phyloP scores from a whole-genome alignment of 73 alveolate species.

The Paramecium octaurelia region DNA sequence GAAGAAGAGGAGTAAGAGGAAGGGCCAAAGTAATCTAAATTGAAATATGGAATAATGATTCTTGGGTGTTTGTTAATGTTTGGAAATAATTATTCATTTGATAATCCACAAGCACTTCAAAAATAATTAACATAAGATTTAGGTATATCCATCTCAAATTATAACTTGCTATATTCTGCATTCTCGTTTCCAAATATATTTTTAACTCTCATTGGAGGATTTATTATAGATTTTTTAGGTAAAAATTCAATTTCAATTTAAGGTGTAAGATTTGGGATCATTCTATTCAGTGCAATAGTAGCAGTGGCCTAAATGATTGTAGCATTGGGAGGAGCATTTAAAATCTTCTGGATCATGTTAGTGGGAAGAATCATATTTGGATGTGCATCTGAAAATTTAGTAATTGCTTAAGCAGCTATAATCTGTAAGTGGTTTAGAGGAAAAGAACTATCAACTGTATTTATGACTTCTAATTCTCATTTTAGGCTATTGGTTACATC shows the following conservation, averaged over 20 bases:
- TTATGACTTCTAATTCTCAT: not conserved
- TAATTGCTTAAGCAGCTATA: slow-evolving; percentile 27
- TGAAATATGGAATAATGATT: not conserved
- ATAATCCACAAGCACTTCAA: slow-evolving; percentile 33
- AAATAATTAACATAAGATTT: not conserved
- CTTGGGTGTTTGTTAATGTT: slow-evolving; percentile 36
- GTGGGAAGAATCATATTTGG: slow-evolving; percentile 28
- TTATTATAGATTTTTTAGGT: slow-evolving; percentile 32
- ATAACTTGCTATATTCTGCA: slow-evolving; percentile 15
- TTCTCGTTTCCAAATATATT: slow-evolving; percentile 46
- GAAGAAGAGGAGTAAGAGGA: not conserved
- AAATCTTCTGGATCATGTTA: not conserved
- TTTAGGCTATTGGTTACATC: slow-evolving; percentile 31
- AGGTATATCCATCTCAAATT: not conserved
- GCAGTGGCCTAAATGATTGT: not conserved
- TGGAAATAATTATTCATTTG: slow-evolving; percentile 43
- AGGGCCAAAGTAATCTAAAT: not conserved
- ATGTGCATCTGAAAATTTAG: slow-evolving; percentile 29
- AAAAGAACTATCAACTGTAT: slow-evolving; percentile 31
- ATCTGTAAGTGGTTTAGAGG: slow-evolving; percentile 38
- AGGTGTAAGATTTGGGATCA: slow-evolving; percentile 41
- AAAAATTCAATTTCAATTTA: not conserved
- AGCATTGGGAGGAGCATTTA: slow-evolving; percentile 29
- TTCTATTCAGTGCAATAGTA: not conserved
- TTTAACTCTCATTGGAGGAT: slow-evolving; percentile 16